Base-by-base conservation (phyloP, 1,284 basidiomycete species). In the Marasmius fiardii region DNA sequence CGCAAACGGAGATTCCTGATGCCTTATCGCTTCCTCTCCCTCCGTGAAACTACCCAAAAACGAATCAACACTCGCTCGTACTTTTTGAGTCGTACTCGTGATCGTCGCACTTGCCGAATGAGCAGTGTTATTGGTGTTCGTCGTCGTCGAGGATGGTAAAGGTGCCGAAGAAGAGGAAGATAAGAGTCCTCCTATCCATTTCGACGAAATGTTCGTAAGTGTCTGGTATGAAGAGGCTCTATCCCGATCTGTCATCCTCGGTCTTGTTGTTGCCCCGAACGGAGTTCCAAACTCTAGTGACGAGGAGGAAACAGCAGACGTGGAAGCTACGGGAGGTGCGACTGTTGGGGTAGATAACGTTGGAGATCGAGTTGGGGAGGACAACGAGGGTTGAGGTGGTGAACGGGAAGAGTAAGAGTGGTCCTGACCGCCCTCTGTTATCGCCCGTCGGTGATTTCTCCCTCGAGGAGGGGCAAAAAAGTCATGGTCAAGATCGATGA, bases 1-100 rank as follows among this genome's bases (percentile, higher is more conserved):
- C 0, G 79, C 77, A 61, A 89, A 90, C 0, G 87, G 86, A 12
- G 35, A 37, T 3, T 37, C 12, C 5, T 11, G n/a, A 5, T 37
- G 35, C 2, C 12, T 37, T 3, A 37, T 11, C 35, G 5, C 35
- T n/a, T n/a, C n/a, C n/a, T n/a, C n/a, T n/a, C n/a, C 34, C 34
- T 35, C 34, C 8, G 34, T 8, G 35, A n/a, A 37, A n/a, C 3
- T 3, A 37, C 12, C 12, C n/a, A 37, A 37, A 11, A 37, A 37
- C 35, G 35, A 37, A 37, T 37, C 35, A 5, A 37, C n/a, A 37
- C 35, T 37, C 35, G 12, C 35, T 37, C 35, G n/a, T n/a, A n/a
- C n/a, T n/a, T n/a, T n/a, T n/a, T n/a, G n/a, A n/a, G n/a, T n/a
- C n/a, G n/a, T n/a, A n/a, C n/a, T n/a, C n/a, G n/a, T n/a, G n/a